Base-by-base conservation (phyloP, 2,329 filamentous ascomycete species). In the Rutstroemia sp. region DNA sequence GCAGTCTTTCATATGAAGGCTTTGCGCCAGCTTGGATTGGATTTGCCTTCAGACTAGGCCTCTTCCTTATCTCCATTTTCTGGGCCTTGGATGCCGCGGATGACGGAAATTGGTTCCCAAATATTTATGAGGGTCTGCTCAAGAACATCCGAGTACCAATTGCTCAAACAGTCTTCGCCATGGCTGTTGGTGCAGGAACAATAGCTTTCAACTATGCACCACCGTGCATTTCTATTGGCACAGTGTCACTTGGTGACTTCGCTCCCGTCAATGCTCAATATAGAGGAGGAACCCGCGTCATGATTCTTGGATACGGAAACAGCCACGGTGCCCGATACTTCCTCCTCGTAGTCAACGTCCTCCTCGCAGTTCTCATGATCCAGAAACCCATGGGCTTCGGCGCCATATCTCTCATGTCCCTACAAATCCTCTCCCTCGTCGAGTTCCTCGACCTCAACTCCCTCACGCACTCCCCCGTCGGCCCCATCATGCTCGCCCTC, bases 301-400 rank as follows among this genome's bases (percentile, higher is more conserved):
- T 87, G 34, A 87, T 96, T 58, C 80, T 95, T 17, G 94, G 94
- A 46, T 97, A 95, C 72, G 88, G 87, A 61, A 99, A 99, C 68
- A 83, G 89, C n/a, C 86, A 96, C 67, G 94, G 94, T 57, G 87
- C 89, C 1, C 87, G 92, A 27, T 97, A 95, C 72, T 85, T 96
- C 63, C 77, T 97, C 37, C 79, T 97, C 6, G 81, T 91, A 2
- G 77, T 89, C 62, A 90, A 92, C 68, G 84, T 95, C 71, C 78
- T 89, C 25, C 78, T 89, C 8, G 87, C 84, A 0, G 82, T 91
- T 57, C 81, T 90, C 54, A 78, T 96, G 7, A 79, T 97, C 25
- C 88, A 92, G 61, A 97, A 97, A 70, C 94, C 94, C 16, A 95
- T 99, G 89, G 94, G 94, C 51, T 85, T 86, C 57, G 92, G 90